These are phyloP conservation scores for Pythium chondricola DNA, from an alignment of 352 stramenopile genomes.

Conservation along the genomic window DNA sequence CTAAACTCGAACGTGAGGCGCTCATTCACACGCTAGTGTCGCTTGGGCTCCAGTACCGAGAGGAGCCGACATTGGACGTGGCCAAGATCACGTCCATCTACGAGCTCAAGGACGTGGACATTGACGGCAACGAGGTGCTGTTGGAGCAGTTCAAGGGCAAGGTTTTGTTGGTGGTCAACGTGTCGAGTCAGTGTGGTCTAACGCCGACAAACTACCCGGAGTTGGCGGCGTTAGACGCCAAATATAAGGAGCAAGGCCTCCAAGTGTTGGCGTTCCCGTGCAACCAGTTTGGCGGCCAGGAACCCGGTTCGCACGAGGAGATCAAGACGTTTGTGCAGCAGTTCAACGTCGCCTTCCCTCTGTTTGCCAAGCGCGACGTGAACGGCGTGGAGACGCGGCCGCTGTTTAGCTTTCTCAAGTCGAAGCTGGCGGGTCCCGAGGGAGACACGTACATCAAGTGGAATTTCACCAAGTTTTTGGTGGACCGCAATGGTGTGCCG, in stretches of 20 bases:
- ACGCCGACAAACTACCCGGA: constrained; percentile 64
- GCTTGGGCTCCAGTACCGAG: constrained; percentile 37
- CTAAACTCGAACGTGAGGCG: constrained; percentile 35
- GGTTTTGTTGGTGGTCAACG: constrained; percentile 20
- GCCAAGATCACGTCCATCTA: constrained; percentile 59
- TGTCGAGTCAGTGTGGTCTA: constrained; percentile 17
- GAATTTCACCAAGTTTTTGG: constrained; percentile 91
- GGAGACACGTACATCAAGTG: constrained; percentile 79
- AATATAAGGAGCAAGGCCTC: constrained; percentile 49
- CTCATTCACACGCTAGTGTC: constrained; percentile 43
- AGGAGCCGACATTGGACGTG: constrained; percentile 29
- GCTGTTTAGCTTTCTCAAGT: constrained; percentile 80
- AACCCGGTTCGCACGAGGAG: constrained; percentile 47
- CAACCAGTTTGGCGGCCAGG: constrained; percentile 81
- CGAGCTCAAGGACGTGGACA: constrained; percentile 53
- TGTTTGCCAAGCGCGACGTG: constrained; percentile 76
- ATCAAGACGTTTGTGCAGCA: constrained; percentile 60
- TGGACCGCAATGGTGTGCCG: constrained; percentile 71
- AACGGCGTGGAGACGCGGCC: constrained; percentile 79
- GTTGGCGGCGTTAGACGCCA: constrained; percentile 25
- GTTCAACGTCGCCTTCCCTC: constrained; percentile 36
- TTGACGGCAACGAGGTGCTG: constrained; percentile 45
- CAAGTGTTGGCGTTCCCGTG: constrained; percentile 78
- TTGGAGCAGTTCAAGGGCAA: constrained; percentile 45
- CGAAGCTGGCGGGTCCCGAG: constrained; percentile 41